These are phyloP conservation scores for Hyaloperonospora arabidopsidis DNA, from an alignment of 352 stramenopile species.

Conservation along the genomic window DNA sequence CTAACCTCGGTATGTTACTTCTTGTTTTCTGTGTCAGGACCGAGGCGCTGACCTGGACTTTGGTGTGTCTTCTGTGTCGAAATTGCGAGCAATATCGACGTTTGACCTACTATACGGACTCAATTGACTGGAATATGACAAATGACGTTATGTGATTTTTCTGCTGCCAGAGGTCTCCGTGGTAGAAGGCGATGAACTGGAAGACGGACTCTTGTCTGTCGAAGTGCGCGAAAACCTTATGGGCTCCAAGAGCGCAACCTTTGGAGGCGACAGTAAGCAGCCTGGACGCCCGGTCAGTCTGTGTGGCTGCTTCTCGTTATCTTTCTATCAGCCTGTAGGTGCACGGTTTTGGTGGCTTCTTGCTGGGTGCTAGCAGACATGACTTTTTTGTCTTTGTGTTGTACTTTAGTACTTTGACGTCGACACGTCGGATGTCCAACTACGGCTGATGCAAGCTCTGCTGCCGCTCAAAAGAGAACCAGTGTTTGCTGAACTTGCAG, in stretches of 20 bases:
- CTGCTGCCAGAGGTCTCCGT: slow-evolving; percentile 59
- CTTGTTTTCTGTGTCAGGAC: slow-evolving; percentile 37
- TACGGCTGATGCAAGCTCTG: slow-evolving; percentile 59
- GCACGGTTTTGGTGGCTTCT: too few species aligned
- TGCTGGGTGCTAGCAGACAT: background rate
- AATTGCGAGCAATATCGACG: background rate
- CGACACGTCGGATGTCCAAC: slow-evolving; percentile 73
- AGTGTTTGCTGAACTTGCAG: slow-evolving; percentile 65
- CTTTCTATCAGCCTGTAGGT: slow-evolving; percentile 72
- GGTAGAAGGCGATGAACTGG: slow-evolving; percentile 57
- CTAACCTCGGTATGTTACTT: slow-evolving; percentile 5
- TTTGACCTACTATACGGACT: background rate
- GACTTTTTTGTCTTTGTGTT: slow-evolving; percentile 6
- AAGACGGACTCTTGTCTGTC: slow-evolving; percentile 66
- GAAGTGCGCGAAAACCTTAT: slow-evolving; percentile 64
- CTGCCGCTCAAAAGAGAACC: slow-evolving; percentile 83
- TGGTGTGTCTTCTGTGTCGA: slow-evolving; percentile 30
- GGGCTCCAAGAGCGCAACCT: slow-evolving; percentile 34
- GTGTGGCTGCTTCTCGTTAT: slow-evolving; percentile 75
- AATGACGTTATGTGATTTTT: background rate
- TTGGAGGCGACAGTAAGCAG: slow-evolving; percentile 31
- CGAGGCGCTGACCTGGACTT: slow-evolving; percentile 63
- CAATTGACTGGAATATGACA: too few species aligned
- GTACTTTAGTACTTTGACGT: slow-evolving; percentile 76
- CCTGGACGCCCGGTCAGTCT: slow-evolving; percentile 34